Percentiles rank a stretch among this genome's conserved stretches.
These are phyloP conservation scores for Fusarium domesticum DNA, from an alignment of 2,329 filamentous ascomycete genomes.

Conservation along the genomic window DNA sequence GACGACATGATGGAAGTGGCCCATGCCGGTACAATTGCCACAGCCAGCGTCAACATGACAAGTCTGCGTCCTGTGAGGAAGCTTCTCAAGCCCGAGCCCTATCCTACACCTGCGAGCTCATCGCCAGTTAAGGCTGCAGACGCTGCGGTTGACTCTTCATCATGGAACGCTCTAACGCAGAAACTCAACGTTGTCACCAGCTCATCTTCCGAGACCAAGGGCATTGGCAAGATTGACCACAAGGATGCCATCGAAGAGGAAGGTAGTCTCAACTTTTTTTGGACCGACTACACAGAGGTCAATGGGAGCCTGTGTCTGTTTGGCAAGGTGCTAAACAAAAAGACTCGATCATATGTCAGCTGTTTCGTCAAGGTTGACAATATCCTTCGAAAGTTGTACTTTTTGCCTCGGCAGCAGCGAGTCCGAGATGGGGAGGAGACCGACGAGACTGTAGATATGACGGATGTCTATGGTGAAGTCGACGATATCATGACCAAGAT, in stretches of 20 bases:
- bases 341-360: slow-evolving; percentile 74
- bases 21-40: slow-evolving; percentile 66
- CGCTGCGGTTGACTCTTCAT: slow-evolving; percentile 68
- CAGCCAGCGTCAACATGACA: slow-evolving; percentile 77
- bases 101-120: slow-evolving; percentile 71
- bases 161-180: slow-evolving; percentile 84
- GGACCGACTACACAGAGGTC: slow-evolving; percentile 93
- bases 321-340: slow-evolving; percentile 92
- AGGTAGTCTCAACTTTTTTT: slow-evolving; percentile 90
- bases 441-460: slow-evolving; percentile 76
- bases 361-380: slow-evolving; percentile 97
- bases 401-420: slow-evolving; percentile 72
- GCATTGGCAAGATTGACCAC: slow-evolving; percentile 76
- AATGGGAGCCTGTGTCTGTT: slow-evolving; percentile 91
- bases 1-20: slow-evolving; percentile 87
- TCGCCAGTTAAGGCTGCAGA: slow-evolving; percentile 65
- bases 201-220: slow-evolving; percentile 59
- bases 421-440: slow-evolving; percentile 62
- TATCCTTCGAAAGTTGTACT: slow-evolving; percentile 86
- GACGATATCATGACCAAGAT: slow-evolving; percentile 84
- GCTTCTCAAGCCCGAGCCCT: slow-evolving; percentile 62
- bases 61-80: slow-evolving; percentile 73
- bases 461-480: slow-evolving; percentile 86
- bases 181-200: slow-evolving; percentile 83
- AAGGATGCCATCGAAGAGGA: slow-evolving; percentile 90